Evolutionary conservation across 495 filamentous ascomycete genomes (phyloP).

Genomic region (Penicillium parvum): DNA sequence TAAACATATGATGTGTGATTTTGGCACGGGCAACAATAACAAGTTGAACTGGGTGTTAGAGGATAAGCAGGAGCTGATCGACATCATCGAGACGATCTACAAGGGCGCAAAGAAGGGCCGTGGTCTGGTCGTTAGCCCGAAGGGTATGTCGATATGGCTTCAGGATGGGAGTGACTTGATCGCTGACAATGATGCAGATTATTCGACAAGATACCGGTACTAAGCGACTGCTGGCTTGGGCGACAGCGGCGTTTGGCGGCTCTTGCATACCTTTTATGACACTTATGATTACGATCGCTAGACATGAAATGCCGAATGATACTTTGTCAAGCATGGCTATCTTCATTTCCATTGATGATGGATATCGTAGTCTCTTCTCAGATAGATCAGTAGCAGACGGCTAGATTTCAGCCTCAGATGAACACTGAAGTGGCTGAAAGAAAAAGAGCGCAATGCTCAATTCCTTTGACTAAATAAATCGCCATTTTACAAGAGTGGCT

Average conservation of each 20-base stretch:
- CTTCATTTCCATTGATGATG: too few species aligned
- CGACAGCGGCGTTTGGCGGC: background rate
- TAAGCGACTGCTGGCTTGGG: constrained; percentile 27
- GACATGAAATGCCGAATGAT: constrained; percentile 5
- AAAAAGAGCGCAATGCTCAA: too few species aligned
- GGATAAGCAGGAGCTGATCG: constrained; percentile 98
- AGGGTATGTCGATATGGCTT: constrained; percentile 47
- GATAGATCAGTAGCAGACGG: too few species aligned
- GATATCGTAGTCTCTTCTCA: too few species aligned
- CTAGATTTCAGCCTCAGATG: too few species aligned
- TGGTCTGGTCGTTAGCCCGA: constrained; percentile 93
- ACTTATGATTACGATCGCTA: constrained; percentile 15
- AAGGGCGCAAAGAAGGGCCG: constrained; percentile 95
- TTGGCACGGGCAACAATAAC: constrained; percentile 98
- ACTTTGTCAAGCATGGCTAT: background rate
- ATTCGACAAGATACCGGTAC: constrained; percentile 80
- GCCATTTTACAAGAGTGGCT: too few species aligned
- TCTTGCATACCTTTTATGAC: constrained; percentile 13
- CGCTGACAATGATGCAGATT: constrained; percentile 49
- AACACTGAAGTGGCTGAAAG: too few species aligned
- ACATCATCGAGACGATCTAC: constrained; percentile 98
- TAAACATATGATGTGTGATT: constrained; percentile 98
- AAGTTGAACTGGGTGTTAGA: constrained; percentile 96
- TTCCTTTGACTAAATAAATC: too few species aligned
- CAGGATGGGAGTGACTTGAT: background rate